phyloP scores from a whole-genome alignment of 495 filamentous ascomycete species.

The Margaritispora aquatica region DNA sequence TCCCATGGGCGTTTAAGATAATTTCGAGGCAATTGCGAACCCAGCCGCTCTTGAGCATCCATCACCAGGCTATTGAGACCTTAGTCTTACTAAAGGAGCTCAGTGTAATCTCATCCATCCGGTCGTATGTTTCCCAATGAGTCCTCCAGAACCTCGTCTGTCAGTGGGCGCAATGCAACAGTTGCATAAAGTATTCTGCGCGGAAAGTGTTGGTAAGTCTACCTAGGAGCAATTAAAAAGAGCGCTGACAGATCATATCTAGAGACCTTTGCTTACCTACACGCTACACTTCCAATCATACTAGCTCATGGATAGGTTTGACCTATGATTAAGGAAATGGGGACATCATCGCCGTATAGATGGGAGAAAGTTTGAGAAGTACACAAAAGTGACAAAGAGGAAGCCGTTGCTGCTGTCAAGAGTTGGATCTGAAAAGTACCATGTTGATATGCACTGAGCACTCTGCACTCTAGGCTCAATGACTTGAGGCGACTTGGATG shows the following conservation, averaged over 20 bases:
- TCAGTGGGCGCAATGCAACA: not conserved
- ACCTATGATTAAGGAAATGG: not conserved
- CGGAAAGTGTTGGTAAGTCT: not conserved
- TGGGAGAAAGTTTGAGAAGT: not conserved
- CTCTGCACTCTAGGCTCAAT: slow-evolving; percentile 11
- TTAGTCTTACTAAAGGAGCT: slow-evolving; percentile 5
- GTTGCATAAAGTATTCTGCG: not conserved
- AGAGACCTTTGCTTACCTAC: not conserved
- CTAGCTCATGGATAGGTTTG: not conserved
- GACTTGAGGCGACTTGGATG: not conserved
- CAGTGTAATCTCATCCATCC: slow-evolving; percentile 18
- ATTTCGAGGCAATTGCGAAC: slow-evolving; percentile 16
- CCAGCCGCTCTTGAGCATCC: slow-evolving; percentile 22
- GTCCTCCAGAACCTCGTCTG: not conserved
- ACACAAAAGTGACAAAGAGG: not conserved
- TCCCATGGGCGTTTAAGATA: slow-evolving; percentile 24
- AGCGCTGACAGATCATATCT: not conserved
- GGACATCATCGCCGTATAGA: not conserved
- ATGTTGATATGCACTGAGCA: slow-evolving; percentile 8
- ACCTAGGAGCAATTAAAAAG: not conserved
- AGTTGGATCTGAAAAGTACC: not conserved
- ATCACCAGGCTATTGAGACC: slow-evolving; percentile 19
- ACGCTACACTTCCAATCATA: not conserved
- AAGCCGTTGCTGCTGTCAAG: not conserved
- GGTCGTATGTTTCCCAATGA: not conserved